Evolutionary conservation across 2,329 filamentous ascomycete species (phyloP).

Genomic region (Botryotinia narcissicola): DNA sequence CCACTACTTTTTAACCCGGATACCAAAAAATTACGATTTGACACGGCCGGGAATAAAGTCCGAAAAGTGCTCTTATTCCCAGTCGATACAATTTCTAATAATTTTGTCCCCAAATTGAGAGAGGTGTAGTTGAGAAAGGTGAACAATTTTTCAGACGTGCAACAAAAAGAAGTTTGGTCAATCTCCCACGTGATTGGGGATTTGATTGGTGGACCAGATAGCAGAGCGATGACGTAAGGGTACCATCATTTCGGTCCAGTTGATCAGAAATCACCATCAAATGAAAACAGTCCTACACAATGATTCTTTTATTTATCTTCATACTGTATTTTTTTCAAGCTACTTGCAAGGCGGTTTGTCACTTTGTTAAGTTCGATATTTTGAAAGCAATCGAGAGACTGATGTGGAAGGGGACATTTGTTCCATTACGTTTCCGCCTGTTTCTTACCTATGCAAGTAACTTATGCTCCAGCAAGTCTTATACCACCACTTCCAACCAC

Average conservation of each 20-base stretch:
- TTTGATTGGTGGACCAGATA: neutral
- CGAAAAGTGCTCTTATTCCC: constrained; percentile 4
- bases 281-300: neutral
- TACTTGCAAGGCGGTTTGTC: neutral
- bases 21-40: neutral
- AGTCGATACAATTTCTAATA: neutral
- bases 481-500: neutral
- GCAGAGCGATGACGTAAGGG: neutral
- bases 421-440: neutral
- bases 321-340: neutral
- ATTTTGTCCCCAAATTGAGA: neutral
- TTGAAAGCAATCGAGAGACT: neutral
- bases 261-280: neutral
- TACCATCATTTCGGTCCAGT: neutral
- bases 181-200: neutral
- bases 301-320: neutral
- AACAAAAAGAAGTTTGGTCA: neutral
- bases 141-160: neutral
- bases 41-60: neutral
- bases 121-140: neutral
- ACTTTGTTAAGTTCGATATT: neutral
- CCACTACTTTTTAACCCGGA: neutral
- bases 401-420: neutral
- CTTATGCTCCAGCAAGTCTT: neutral
- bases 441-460: neutral